Base-by-base conservation (phyloP, 805 yeast genomes). In the Saturnispora gosingensis region DNA sequence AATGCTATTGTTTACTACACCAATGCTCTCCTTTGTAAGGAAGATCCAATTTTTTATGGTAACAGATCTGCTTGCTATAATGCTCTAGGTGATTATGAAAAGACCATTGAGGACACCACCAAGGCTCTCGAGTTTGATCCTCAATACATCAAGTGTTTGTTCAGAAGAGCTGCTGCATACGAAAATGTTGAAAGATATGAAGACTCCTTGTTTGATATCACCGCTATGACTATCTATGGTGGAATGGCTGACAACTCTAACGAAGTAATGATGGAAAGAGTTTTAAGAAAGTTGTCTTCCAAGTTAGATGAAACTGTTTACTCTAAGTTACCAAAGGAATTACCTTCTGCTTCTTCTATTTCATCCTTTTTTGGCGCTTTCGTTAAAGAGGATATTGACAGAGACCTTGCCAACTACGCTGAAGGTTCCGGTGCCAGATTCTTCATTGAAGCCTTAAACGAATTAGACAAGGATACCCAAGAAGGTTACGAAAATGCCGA, bases 21-120 rank as follows among this genome's bases (percentile, higher is more conserved):
- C 43, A 80, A 78, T 52, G 98, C 99, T 10, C 73, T 93, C 59
- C 65, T 74, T 50, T 74, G 88, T 63, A 83, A 84, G 65, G 69
- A 75, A 59, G 97, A 93, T 68, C 89, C 97, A 5, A 85, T 90
- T 35, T 93, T 78, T 72, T 91, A 83, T 72, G 88, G 97, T 55
- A 93, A 93, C 75, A 82, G 97, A 70, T 89, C 98, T 28, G 99
- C 99, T 16, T 91, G 97, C 70, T 86, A 86, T 71, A 85, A 90
- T 48, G 88, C 95, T 8, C 73, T 87, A 58, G 79, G 82, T 57
- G 80, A 89, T 56, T 82, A 80, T 65, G 88, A 87, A 60, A 83
- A 88, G 66, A 96, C 90, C 45, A 77, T 93, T 56, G 86, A 81
- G 59, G 97, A 89, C 67, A 85, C 97, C 52, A 80, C 96, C 20